Evolutionary conservation across 1,284 basidiomycete species (phyloP).

Genomic region (Tylopilus sp.): DNA sequence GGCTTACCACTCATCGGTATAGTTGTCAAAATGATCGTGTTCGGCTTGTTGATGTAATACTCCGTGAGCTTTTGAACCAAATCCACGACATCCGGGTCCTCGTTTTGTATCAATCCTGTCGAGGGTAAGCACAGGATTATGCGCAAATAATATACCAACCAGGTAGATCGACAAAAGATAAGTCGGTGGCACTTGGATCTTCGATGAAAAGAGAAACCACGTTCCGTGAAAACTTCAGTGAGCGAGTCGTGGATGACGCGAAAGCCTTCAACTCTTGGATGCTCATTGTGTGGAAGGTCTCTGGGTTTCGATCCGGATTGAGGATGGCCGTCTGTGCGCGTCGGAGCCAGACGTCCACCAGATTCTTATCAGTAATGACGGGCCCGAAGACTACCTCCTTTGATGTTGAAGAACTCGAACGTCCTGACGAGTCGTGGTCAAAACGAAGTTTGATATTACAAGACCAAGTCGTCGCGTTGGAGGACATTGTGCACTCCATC

Average conservation of each 20-base stretch:
- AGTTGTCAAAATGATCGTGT: slow-evolving; percentile 68
- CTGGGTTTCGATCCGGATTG: slow-evolving; percentile 48
- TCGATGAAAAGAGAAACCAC: slow-evolving; percentile 62
- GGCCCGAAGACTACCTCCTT: slow-evolving; percentile 48
- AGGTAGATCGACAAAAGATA: slow-evolving; percentile 64
- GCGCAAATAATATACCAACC: slow-evolving; percentile 42
- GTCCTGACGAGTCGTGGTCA: slow-evolving; percentile 48
- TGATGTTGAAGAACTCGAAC: slow-evolving; percentile 18
- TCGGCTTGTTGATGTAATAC: slow-evolving; percentile 55
- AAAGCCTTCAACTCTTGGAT: slow-evolving; percentile 42
- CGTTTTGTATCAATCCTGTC: slow-evolving; percentile 68
- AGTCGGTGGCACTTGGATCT: slow-evolving; percentile 55
- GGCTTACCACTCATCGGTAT: slow-evolving; percentile 69
- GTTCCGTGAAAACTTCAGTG: slow-evolving; percentile 65
- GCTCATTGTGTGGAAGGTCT: slow-evolving; percentile 49
- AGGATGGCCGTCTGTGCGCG: slow-evolving; percentile 72
- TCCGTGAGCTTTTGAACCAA: slow-evolving; percentile 60
- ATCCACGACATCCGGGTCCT: slow-evolving; percentile 51
- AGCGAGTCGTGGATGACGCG: slow-evolving; percentile 21
- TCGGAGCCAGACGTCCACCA: slow-evolving; percentile 64
- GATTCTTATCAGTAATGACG: slow-evolving; percentile 48
- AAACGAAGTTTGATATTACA: slow-evolving; percentile 62
- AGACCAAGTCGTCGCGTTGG: slow-evolving; percentile 54
- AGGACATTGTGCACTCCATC: slow-evolving; percentile 65
- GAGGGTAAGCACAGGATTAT: slow-evolving; percentile 9